Evolutionary conservation across 1,284 basidiomycete genomes (phyloP), one percentile per base, ranked within the genome.

Genomic region (Lentinula novae-zelandiae): DNA sequence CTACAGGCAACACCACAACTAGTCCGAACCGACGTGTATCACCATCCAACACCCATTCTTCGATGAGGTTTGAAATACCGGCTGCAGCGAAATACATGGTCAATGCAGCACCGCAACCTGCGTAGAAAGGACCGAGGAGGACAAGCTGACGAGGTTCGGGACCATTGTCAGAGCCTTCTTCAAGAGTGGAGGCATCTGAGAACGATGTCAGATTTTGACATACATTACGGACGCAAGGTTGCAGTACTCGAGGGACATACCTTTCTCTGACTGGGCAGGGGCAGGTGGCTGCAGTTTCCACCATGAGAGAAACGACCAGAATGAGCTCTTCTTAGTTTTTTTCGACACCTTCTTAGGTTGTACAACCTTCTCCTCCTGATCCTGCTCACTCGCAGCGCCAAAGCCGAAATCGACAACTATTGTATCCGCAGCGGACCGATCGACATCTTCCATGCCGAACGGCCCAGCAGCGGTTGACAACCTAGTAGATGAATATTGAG

Each of bases 61-160:
- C 73, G 38, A 94, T 72, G 49, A 93, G 70, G 12, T 81, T 76
- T 61, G 73, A 78, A 61, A 83, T 63, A 65, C 90, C 86, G 63
- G 77, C 83, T 0, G 78, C 80, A 57, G 87, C 76, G 71, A 89
- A 90, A 68, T 86, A 90, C 60, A 82, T 70, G 22, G 80, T 82
- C 65, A 86, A 72, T 17, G 78, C 90, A 64, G 80, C 82, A 49
- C 87, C 88, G 8, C 93, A 69, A 20, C 93, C 93, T 51, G 83
- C 84, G 67, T 93, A 91, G 56, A 94, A 72, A 0, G 92, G 90
- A 2, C 56, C 86, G 81, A 60, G 85, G 79, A 0, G 87, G 85
- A 17, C 90, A 78, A 13, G 76, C 68, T 55, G 77, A 75, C 53
- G 69, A 70, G 64, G 68, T 50, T 57, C 36, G 36, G 44, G 53